Conservation (phyloP, 2,329 filamentous ascomycete species). For the Diaporthe sp. region DNA sequence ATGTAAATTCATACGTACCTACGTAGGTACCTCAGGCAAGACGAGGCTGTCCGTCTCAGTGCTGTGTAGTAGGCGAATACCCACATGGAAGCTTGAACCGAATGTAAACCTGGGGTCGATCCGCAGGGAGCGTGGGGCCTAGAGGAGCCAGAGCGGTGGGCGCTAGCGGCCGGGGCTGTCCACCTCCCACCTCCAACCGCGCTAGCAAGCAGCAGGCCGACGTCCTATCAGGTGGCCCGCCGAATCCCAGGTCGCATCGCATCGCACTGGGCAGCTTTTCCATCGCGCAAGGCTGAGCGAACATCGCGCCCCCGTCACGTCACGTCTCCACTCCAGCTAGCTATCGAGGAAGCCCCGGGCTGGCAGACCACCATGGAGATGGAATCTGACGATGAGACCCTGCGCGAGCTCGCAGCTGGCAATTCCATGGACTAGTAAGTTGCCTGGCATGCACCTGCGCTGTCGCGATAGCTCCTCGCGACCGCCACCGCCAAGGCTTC, state of each 20-base stretch:
- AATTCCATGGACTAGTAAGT: conserved; percentile 70
- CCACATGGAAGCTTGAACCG: conserved; percentile 4
- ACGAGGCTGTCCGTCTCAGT: not conserved
- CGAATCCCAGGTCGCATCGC: conserved; percentile 15
- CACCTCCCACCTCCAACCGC: not conserved
- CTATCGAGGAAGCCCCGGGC: conserved; percentile 2
- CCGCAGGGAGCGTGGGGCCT: conserved; percentile 21
- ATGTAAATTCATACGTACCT: not conserved
- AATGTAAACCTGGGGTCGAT: conserved; percentile 31
- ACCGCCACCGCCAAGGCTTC: not conserved
- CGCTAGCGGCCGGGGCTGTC: conserved; percentile 22
- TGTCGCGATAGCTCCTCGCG: not conserved
- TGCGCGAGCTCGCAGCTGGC: conserved; percentile 65
- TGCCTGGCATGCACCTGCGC: conserved; percentile 43
- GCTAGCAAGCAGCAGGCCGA: conserved; percentile 16
- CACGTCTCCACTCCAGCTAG: conserved; percentile 27
- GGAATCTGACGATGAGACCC: conserved; percentile 65
- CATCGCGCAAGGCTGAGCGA: conserved; percentile 31
- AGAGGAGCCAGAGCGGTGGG: not conserved
- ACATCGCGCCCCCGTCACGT: conserved; percentile 13
- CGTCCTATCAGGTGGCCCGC: conserved; percentile 16
- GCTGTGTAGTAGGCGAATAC: not conserved
- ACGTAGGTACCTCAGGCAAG: not conserved
- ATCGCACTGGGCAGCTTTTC: conserved; percentile 30
- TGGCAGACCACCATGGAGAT: conserved; percentile 63